Conservation (phyloP, 164 flowering plant species). For the Chloranthus sessilifolius region DNA sequence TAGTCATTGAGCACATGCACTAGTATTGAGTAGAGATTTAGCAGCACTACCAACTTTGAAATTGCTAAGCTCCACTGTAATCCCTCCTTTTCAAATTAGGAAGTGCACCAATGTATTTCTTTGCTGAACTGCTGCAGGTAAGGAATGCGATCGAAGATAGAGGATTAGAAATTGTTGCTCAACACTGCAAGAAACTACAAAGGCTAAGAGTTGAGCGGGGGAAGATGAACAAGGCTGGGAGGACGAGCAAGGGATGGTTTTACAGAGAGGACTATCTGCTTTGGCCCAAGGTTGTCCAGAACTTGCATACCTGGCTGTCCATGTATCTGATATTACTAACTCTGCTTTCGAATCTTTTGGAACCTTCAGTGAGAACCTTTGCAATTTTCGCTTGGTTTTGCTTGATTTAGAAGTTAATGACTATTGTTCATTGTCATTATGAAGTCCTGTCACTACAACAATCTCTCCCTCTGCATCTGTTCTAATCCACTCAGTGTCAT, state of each 20-base stretch:
- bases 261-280: conserved; percentile 79
- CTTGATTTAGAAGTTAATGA: too few relatives aligned
- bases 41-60: too few relatives aligned
- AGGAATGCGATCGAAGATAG: conserved; percentile 77
- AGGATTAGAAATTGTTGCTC: conserved; percentile 64
- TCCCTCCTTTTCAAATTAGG: too few relatives aligned
- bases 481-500: too few relatives aligned
- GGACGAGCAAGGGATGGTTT: conserved; percentile 79
- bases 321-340: conserved; percentile 86
- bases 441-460: too few relatives aligned
- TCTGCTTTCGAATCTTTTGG: conserved; percentile 63
- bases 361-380: conserved; percentile 49
- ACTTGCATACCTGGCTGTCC: conserved; percentile 79
- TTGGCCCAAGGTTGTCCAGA: conserved; percentile 74
- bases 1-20: too few relatives aligned
- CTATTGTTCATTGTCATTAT: too few relatives aligned
- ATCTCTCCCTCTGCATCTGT: too few relatives aligned
- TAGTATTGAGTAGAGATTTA: too few relatives aligned
- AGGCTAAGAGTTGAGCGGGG: conserved; percentile 87
- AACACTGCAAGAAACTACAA: conserved; percentile 46
- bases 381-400: conserved; percentile 85
- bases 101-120: too few relatives aligned
- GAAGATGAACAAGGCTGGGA: conserved; percentile 87
- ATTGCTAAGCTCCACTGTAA: too few relatives aligned
- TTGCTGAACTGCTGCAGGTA: conserved; percentile 31